A percentile compares a stretch with the other conserved stretches of the same genome.
Evolutionary conservation across 305 asterid genomes (phyloP).

Genomic region (Plantago rigida): DNA sequence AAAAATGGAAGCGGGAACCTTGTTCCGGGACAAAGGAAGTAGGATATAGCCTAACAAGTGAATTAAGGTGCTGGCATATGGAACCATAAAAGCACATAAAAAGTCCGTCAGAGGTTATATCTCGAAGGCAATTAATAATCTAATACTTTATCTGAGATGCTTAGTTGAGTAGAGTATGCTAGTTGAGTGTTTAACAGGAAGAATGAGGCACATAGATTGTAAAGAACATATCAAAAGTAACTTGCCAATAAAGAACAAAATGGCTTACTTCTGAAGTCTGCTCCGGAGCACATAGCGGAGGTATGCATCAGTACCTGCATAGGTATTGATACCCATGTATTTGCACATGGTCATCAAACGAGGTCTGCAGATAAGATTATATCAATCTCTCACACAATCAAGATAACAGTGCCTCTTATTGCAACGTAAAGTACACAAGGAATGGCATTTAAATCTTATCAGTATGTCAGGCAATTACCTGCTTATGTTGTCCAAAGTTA

Average conservation of each 20-base stretch:
- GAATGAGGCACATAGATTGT: constrained; percentile 9
- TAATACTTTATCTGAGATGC: constrained; percentile 17
- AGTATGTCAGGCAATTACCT: constrained; percentile 40
- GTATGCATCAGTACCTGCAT: constrained; percentile 87
- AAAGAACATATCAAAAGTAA: constrained; percentile 1
- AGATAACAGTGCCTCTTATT: constrained; percentile 25
- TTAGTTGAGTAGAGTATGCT: constrained; percentile 3
- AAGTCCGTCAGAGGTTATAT: background rate
- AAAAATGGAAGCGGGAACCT: no score
- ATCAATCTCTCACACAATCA: constrained; percentile 21
- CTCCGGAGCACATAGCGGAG: constrained; percentile 84
- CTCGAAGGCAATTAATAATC: background rate
- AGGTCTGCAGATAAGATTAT: constrained; percentile 56
- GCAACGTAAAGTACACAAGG: constrained; percentile 16
- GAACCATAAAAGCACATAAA: constrained; percentile 1
- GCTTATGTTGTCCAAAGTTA: constrained; percentile 94
- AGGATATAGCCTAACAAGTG: background rate
- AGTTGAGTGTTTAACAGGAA: constrained; percentile 12
- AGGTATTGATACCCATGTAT: constrained; percentile 78
- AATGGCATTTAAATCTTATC: constrained; percentile 11
- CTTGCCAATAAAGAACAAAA: constrained; percentile 17
- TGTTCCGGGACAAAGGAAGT: no score
- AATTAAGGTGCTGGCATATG: background rate
- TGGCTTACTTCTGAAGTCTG: constrained; percentile 69
- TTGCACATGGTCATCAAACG: constrained; percentile 95